Conservation (phyloP, 768 basidiomycete genomes). For the Lactarius hatsudake region DNA sequence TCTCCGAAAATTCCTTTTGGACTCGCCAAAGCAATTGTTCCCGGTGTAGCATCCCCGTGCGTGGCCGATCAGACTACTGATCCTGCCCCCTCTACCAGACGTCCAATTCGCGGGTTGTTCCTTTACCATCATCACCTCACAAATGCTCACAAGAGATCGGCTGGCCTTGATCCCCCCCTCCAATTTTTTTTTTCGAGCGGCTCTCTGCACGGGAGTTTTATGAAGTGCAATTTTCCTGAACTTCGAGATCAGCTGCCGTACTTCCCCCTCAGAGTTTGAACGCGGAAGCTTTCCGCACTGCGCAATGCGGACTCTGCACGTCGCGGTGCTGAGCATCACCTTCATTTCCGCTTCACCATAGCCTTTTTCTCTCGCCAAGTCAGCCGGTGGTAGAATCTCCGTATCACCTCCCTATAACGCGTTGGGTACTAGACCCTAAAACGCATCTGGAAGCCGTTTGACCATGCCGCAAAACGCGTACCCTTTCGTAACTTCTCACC, state of each 20-base stretch:
- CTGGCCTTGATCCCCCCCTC: neutral
- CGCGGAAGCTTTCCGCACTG: neutral
- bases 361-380: neutral
- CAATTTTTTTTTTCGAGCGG: neutral
- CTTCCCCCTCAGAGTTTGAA: neutral
- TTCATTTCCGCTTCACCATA: neutral
- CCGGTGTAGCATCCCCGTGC: constrained; percentile 7
- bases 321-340: constrained; percentile 8
- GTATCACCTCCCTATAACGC: neutral
- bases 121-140: neutral
- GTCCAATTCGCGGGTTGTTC: neutral
- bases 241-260: neutral
- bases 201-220: neutral
- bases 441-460: neutral
- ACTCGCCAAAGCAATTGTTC: neutral
- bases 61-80: constrained; percentile 10
- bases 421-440: neutral
- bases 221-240: neutral
- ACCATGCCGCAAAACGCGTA: neutral
- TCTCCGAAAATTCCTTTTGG: constrained; percentile 2
- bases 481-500: neutral
- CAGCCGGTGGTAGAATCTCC: neutral
- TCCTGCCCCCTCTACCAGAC: neutral
- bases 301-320: neutral
- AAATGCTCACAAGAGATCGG: neutral